Evolutionary conservation across 768 basidiomycete species (phyloP).

Genomic region (Pilatotrama ljubarskyi): DNA sequence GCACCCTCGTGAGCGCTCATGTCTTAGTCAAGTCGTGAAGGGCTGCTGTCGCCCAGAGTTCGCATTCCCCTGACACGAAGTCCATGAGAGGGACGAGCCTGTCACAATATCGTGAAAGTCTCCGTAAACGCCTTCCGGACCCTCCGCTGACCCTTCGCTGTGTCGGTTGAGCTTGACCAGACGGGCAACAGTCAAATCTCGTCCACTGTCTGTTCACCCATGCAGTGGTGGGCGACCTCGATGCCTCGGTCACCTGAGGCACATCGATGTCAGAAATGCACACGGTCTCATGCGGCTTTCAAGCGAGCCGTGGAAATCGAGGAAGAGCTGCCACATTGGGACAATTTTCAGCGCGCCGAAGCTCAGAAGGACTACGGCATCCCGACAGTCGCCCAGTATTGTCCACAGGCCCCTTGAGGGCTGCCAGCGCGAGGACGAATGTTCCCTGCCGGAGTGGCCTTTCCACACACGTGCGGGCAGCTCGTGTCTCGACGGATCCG

Average conservation of each 20-base stretch:
- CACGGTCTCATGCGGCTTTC: slow-evolving; percentile 9
- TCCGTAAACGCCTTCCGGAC: not conserved
- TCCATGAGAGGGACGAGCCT: not conserved
- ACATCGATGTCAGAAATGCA: not conserved
- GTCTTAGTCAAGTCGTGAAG: not conserved
- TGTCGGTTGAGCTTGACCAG: not conserved
- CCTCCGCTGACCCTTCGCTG: not conserved
- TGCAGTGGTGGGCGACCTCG: not conserved
- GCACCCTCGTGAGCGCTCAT: not conserved
- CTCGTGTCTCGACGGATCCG: too few relatives aligned
- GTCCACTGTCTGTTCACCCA: not conserved
- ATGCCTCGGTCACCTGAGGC: not conserved
- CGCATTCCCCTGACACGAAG: not conserved
- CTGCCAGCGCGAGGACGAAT: not conserved
- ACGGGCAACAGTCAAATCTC: not conserved
- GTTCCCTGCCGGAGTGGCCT: too few relatives aligned
- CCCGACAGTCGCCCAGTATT: not conserved
- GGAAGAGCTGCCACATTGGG: not conserved
- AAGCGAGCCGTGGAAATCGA: not conserved
- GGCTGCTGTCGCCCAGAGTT: not conserved
- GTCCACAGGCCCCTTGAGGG: not conserved
- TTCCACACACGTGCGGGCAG: too few relatives aligned
- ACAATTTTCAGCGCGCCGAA: not conserved
- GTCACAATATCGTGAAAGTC: too few relatives aligned
- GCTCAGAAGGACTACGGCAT: slow-evolving; percentile 9